A percentile compares a stretch with the other conserved stretches of the same genome.
These are phyloP conservation scores for Hypholoma sublateritium DNA, from an alignment of 768 basidiomycete species.

Conservation along the genomic window DNA sequence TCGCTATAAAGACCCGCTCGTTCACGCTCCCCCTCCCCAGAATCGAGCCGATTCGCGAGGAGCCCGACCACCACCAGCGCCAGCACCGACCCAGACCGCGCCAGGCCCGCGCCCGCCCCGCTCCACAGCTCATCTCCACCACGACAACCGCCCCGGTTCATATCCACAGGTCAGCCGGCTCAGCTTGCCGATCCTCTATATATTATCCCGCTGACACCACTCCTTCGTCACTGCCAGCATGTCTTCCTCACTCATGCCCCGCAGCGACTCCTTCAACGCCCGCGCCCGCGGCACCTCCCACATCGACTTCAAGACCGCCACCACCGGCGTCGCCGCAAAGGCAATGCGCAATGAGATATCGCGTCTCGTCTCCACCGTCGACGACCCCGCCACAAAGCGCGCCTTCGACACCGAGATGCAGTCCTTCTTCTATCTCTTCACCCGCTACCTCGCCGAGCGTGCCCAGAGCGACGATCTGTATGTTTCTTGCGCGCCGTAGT, in stretches of 20 bases:
- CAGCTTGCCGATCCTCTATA: conserved; percentile 18
- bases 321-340: conserved; percentile 90
- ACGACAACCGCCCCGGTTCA: conserved; percentile 61
- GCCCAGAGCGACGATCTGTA: conserved; percentile 88
- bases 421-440: conserved; percentile 94
- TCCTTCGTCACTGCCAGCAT: conserved; percentile 36
- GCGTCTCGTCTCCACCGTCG: conserved; percentile 84
- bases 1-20: conserved; percentile 19
- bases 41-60: conserved; percentile 46
- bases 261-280: conserved; percentile 66
- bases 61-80: conserved; percentile 54
- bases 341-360: conserved; percentile 98
- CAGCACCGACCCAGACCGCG: conserved; percentile 57
- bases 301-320: conserved; percentile 98
- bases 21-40: conserved; percentile 7
- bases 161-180: conserved; percentile 51
- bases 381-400: conserved; percentile 78
- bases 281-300: conserved; percentile 77
- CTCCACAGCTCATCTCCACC: conserved; percentile 64
- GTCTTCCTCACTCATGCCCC: conserved; percentile 58
- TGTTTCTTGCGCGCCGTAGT: conserved; percentile 25
- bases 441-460: conserved; percentile 87
- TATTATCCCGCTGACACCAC: conserved; percentile 14
- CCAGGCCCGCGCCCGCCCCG: conserved; percentile 46
- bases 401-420: conserved; percentile 96